A percentile compares a stretch with the other conserved stretches of the same genome.
phyloP scores from a whole-genome alignment of 208 protist genomes.

The Willaertia magna region DNA sequence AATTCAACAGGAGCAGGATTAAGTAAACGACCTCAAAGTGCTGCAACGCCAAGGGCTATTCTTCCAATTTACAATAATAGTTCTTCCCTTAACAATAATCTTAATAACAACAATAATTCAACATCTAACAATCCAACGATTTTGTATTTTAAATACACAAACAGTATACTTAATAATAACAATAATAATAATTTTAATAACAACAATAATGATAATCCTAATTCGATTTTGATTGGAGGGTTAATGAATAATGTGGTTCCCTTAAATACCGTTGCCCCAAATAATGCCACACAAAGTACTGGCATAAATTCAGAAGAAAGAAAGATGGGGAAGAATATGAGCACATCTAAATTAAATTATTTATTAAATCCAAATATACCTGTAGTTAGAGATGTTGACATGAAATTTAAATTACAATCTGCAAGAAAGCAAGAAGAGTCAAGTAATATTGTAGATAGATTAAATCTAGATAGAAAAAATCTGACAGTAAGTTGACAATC shows the following conservation, averaged over 20 bases:
- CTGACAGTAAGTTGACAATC: too few relatives aligned
- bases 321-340: too few relatives aligned
- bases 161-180: background rate
- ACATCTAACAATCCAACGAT: background rate
- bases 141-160: background rate
- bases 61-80: too few relatives aligned
- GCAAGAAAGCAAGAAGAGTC: too few relatives aligned
- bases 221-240: background rate
- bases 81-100: background rate
- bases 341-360: background rate
- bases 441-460: background rate
- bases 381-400: background rate
- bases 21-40: background rate
- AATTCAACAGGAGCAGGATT: too few relatives aligned
- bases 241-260: too few relatives aligned
- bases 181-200: background rate
- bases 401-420: background rate
- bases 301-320: too few relatives aligned
- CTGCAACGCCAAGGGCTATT: background rate
- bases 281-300: background rate
- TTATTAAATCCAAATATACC: background rate
- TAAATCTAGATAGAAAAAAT: background rate
- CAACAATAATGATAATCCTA: background rate
- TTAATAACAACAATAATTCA: background rate
- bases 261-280: too few relatives aligned